These are phyloP conservation scores for Penicillium waksmanii DNA, from an alignment of 495 filamentous ascomycete species.

Conservation along the genomic window DNA sequence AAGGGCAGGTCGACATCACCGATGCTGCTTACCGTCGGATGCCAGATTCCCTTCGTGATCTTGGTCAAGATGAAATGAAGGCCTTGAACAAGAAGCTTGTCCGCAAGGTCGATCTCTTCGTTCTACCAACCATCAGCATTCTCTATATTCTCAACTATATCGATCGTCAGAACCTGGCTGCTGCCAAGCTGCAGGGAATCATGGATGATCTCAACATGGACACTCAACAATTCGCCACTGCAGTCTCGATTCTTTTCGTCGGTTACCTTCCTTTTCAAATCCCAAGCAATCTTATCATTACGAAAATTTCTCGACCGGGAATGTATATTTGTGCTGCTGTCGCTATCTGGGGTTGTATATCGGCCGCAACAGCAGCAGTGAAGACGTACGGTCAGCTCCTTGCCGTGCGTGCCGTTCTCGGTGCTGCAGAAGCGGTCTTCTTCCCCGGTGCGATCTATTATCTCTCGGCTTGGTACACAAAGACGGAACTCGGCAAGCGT, in stretches of 20 bases:
- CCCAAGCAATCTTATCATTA: slow-evolving; percentile 62
- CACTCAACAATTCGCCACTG: slow-evolving; percentile 33
- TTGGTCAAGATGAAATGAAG: slow-evolving; percentile 33
- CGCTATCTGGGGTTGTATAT: slow-evolving; percentile 53
- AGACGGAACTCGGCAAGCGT: slow-evolving; percentile 57
- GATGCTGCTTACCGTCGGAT: slow-evolving; percentile 30
- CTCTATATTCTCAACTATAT: slow-evolving; percentile 47
- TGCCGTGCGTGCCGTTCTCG: slow-evolving; percentile 41
- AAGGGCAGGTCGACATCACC: slow-evolving; percentile 34
- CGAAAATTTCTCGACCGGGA: slow-evolving; percentile 37
- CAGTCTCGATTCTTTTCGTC: slow-evolving; percentile 38
- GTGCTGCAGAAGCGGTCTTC: slow-evolving; percentile 47
- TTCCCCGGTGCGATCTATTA: slow-evolving; percentile 62
- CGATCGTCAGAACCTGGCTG: slow-evolving; percentile 38
- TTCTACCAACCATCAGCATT: slow-evolving; percentile 42
- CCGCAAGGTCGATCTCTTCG: slow-evolving; percentile 44
- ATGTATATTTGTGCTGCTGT: slow-evolving; percentile 44
- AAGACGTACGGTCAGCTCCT: slow-evolving; percentile 36
- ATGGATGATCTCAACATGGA: slow-evolving; percentile 34
- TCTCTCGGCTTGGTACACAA: slow-evolving; percentile 61
- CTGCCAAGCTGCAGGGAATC: slow-evolving; percentile 36
- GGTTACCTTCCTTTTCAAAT: slow-evolving; percentile 60
- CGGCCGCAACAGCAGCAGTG: slow-evolving; percentile 43
- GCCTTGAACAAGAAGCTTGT: slow-evolving; percentile 39
- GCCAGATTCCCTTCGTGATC: slow-evolving; percentile 34